phyloP scores from a whole-genome alignment of 768 basidiomycete species.

The Podaxis sp. region DNA sequence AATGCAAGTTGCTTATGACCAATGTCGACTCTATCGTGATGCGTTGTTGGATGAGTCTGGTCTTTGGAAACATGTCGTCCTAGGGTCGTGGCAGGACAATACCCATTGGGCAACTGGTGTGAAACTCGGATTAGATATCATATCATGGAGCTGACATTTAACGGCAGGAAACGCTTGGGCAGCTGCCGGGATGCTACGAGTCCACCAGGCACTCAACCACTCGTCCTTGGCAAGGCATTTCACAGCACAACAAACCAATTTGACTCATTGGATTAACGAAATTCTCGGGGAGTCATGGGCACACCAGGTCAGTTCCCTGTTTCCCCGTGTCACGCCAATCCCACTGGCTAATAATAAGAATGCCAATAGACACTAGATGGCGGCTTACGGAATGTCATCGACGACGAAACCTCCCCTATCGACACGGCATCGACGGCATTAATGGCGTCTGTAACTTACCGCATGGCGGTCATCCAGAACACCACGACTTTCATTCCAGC shows the following conservation, averaged over 20 bases:
- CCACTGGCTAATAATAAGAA: neutral
- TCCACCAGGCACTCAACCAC: slow-evolving; percentile 50
- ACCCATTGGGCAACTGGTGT: slow-evolving; percentile 61
- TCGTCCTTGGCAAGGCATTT: slow-evolving; percentile 40
- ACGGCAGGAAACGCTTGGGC: slow-evolving; percentile 63
- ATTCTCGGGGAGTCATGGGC: slow-evolving; percentile 45
- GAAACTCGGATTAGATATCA: neutral
- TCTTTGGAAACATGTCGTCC: slow-evolving; percentile 56
- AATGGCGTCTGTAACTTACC: slow-evolving; percentile 55
- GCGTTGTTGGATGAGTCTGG: slow-evolving; percentile 46
- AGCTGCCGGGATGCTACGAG: slow-evolving; percentile 62
- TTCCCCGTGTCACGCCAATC: neutral
- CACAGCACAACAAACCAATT: slow-evolving; percentile 38
- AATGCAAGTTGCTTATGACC: slow-evolving; percentile 53
- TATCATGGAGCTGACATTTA: neutral
- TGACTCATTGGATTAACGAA: slow-evolving; percentile 55
- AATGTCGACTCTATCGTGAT: slow-evolving; percentile 57
- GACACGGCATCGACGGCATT: slow-evolving; percentile 59
- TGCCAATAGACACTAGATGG: slow-evolving; percentile 38
- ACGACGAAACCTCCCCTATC: slow-evolving; percentile 47
- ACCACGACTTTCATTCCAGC: slow-evolving; percentile 34
- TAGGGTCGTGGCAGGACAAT: slow-evolving; percentile 45
- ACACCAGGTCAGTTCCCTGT: slow-evolving; percentile 35
- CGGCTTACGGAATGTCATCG: slow-evolving; percentile 52
- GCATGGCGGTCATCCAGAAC: slow-evolving; percentile 45